A percentile compares a stretch with the other conserved stretches of the same genome.
Conservation (phyloP, 257 asterid species). For the Penstemon eatonii region DNA sequence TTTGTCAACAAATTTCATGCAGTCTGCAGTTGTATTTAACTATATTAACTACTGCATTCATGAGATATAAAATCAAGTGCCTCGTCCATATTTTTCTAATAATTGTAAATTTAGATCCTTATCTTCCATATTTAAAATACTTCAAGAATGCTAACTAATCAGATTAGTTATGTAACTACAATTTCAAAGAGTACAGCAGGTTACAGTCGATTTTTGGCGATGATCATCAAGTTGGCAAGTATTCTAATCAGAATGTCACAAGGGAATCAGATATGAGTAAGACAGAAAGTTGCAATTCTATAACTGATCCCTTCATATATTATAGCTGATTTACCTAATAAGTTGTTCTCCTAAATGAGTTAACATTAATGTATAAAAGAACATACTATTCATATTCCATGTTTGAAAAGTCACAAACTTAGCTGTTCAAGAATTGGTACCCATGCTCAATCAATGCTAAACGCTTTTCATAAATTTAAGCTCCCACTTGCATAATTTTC, state of each 20-base stretch:
- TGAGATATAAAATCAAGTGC: neutral
- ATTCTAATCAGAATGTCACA: neutral
- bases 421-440: slow-evolving; percentile 1
- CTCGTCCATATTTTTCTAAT: no score
- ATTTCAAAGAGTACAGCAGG: neutral
- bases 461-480: no score
- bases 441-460: neutral
- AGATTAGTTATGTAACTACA: neutral
- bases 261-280: slow-evolving; percentile 3
- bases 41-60: neutral
- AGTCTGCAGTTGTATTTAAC: neutral
- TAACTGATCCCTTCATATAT: neutral
- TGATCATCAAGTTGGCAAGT: neutral
- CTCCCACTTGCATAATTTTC: no score
- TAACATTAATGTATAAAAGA: neutral
- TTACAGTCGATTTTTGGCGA: neutral
- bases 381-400: slow-evolving; percentile 1
- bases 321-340: neutral
- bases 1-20: neutral
- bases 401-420: neutral
- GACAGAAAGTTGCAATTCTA: neutral
- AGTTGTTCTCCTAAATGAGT: neutral
- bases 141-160: neutral
- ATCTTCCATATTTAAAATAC: neutral
- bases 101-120: no score